phyloP scores from a whole-genome alignment of 1,284 basidiomycete species.

The Neolentinus lepideus region DNA sequence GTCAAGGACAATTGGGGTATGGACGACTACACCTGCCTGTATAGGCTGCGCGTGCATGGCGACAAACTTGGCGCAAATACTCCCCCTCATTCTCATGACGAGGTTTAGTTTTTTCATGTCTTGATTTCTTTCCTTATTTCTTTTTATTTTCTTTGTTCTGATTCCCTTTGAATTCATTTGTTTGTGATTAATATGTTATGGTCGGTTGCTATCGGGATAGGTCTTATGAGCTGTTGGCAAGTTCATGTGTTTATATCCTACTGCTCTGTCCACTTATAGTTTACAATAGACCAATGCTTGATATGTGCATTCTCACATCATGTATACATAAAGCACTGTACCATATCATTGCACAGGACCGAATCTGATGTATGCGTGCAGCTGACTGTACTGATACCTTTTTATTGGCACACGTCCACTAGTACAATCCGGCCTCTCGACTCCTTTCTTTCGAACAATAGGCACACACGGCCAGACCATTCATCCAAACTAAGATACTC shows the following conservation, averaged over 20 bases:
- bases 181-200: neutral
- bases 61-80: constrained; percentile 20
- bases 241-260: neutral
- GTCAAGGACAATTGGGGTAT: constrained; percentile 86
- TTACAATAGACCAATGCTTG: neutral
- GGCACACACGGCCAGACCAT: constrained; percentile 1
- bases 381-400: too few relatives aligned
- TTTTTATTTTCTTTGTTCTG: neutral
- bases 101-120: neutral
- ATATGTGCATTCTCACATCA: neutral
- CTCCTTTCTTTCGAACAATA: neutral
- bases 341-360: neutral
- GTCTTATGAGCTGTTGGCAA: neutral
- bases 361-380: neutral
- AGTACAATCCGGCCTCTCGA: neutral
- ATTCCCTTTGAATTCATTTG: neutral
- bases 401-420: too few relatives aligned
- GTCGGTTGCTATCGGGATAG: neutral
- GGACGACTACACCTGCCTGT: constrained; percentile 81
- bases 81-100: neutral
- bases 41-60: constrained; percentile 79
- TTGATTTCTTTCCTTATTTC: neutral
- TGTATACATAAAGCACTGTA: neutral
- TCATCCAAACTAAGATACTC: neutral
- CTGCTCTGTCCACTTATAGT: neutral